Conservation (phyloP, 1,284 basidiomycete species). For the Chalciporus sp. region DNA sequence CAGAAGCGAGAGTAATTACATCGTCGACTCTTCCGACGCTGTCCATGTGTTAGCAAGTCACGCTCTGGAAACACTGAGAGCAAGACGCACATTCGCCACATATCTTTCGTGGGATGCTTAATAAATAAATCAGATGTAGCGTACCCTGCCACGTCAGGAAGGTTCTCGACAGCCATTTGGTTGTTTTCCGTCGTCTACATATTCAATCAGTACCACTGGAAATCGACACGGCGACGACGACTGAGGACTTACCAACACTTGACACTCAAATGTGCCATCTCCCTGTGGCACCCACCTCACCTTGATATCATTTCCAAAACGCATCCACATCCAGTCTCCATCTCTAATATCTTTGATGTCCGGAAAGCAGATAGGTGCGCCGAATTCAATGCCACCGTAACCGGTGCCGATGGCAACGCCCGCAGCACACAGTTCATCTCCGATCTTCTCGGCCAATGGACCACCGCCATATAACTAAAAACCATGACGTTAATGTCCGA, state of each 20-base stretch:
- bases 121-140: slow-evolving; percentile 31
- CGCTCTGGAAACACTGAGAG: too few relatives aligned
- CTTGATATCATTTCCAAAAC: slow-evolving; percentile 11
- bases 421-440: slow-evolving; percentile 17
- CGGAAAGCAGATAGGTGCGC: slow-evolving; percentile 1
- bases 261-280: slow-evolving; percentile 30
- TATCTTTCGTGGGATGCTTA: slow-evolving; percentile 31
- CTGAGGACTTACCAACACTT: slow-evolving; percentile 31
- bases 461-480: slow-evolving; percentile 21
- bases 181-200: slow-evolving; percentile 16
- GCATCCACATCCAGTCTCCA: slow-evolving; percentile 34
- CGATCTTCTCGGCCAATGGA: slow-evolving; percentile 18
- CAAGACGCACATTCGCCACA: slow-evolving; percentile 36
- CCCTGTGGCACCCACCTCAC: slow-evolving; percentile 29
- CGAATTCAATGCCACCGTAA: slow-evolving; percentile 30
- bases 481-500: too few relatives aligned
- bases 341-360: slow-evolving; percentile 9
- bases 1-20: slow-evolving; percentile 29
- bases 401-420: slow-evolving; percentile 14
- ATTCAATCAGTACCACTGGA: background rate
- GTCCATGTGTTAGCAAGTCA: too few relatives aligned
- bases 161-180: slow-evolving; percentile 29
- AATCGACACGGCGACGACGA: too few relatives aligned
- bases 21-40: slow-evolving; percentile 27
- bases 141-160: slow-evolving; percentile 30